These are phyloP conservation scores for Backusella liffmaniae DNA, from an alignment of 192 early-diverging fungal genomes.

Conservation along the genomic window DNA sequence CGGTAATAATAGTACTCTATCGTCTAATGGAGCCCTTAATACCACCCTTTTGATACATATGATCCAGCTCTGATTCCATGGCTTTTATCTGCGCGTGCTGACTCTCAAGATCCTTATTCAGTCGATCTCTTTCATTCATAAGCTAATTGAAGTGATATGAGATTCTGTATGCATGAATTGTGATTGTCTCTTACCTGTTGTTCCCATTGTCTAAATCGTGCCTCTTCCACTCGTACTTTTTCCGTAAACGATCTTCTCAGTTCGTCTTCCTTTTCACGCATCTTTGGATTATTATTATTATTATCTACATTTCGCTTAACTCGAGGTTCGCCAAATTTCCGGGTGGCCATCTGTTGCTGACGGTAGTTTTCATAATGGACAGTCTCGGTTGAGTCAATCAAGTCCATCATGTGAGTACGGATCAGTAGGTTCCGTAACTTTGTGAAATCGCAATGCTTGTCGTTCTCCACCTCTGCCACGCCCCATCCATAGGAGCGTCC, in stretches of 20 bases:
- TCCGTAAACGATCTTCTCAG: constrained; percentile 97
- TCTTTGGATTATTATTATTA: constrained; percentile 82
- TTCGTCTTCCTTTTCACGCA: constrained; percentile 97
- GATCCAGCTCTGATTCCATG: constrained; percentile 81
- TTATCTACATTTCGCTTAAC: constrained; percentile 48
- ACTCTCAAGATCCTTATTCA: constrained; percentile 98
- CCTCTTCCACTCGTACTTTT: constrained; percentile 95
- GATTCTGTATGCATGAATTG: no score
- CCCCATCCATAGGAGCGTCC: constrained; percentile 93
- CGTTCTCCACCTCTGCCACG: constrained; percentile 95
- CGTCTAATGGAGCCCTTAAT: background rate
- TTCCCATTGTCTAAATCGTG: constrained; percentile 98
- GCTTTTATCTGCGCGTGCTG: constrained; percentile 93
- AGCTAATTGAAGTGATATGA: constrained; percentile 31
- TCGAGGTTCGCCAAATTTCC: constrained; percentile 83
- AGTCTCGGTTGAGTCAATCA: constrained; percentile 92
- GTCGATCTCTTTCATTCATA: constrained; percentile 95
- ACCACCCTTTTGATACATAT: constrained; percentile 14
- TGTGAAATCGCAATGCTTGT: constrained; percentile 93
- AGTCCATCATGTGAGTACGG: constrained; percentile 95
- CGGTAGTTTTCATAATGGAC: constrained; percentile 95
- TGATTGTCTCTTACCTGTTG: constrained; percentile 53
- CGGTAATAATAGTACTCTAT: background rate
- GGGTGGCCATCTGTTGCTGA: constrained; percentile 82
- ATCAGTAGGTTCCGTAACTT: constrained; percentile 87